Evolutionary conservation across 495 filamentous ascomycete species (phyloP).

Genomic region (Talaromyces thailandensis): DNA sequence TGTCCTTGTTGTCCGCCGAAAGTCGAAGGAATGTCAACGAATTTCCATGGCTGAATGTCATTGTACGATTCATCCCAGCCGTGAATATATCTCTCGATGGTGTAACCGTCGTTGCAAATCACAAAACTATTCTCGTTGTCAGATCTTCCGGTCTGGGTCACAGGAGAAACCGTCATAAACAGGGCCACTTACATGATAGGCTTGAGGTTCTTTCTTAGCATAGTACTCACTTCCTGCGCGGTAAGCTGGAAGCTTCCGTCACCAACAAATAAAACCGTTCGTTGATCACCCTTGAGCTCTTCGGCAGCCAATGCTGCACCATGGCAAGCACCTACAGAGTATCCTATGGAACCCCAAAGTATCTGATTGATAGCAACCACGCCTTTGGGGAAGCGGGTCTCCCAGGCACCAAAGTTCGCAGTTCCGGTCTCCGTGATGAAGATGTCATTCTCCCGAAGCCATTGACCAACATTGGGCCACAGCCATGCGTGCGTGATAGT

Average conservation of each 20-base stretch:
- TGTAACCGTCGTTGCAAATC: slow-evolving; percentile 49
- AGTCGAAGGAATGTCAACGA: slow-evolving; percentile 52
- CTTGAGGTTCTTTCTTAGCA: slow-evolving; percentile 67
- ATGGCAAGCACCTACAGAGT: slow-evolving; percentile 69
- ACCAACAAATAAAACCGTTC: slow-evolving; percentile 78
- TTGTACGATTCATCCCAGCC: slow-evolving; percentile 71
- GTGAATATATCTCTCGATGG: slow-evolving; percentile 48
- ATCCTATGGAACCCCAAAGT: slow-evolving; percentile 84
- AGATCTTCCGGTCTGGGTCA: background rate
- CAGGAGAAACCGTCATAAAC: slow-evolving; percentile 8
- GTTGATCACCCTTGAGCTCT: slow-evolving; percentile 44
- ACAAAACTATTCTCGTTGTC: slow-evolving; percentile 40
- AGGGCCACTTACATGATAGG: slow-evolving; percentile 59
- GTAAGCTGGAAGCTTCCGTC: slow-evolving; percentile 85
- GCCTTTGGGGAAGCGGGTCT: slow-evolving; percentile 67
- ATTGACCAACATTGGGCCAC: slow-evolving; percentile 75
- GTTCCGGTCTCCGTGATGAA: slow-evolving; percentile 87
- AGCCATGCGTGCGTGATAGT: slow-evolving; percentile 78
- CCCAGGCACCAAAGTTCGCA: slow-evolving; percentile 83
- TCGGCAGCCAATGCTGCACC: slow-evolving; percentile 65
- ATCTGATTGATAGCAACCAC: slow-evolving; percentile 77
- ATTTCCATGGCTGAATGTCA: slow-evolving; percentile 68
- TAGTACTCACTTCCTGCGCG: slow-evolving; percentile 77
- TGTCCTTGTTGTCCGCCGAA: slow-evolving; percentile 56
- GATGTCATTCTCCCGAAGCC: slow-evolving; percentile 66